Evolutionary conservation across 208 protist genomes (phyloP), one percentile per base, ranked within the genome.

Genomic region (Zelonia costaricensis): DNA sequence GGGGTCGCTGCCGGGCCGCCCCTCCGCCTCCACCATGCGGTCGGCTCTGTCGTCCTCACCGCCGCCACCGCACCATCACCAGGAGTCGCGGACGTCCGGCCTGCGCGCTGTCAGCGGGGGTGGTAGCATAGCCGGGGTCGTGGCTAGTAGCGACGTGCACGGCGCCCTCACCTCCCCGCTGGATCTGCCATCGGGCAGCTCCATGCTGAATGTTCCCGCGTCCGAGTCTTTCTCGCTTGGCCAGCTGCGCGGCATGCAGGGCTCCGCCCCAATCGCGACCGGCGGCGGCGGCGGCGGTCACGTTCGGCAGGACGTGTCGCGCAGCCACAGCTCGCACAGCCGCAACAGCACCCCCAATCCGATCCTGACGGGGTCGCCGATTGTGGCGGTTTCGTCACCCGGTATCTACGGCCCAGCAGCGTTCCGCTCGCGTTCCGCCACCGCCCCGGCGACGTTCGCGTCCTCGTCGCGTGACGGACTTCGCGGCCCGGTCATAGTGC

Each of bases 1-100:
- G 13, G 22, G 20, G 40, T 31, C 47, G 13, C 47, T 53, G n/a
- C n/a, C 28, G 28, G 40, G 56, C 30, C 65, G 56, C 16, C 36
- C 40, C 18, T 53, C 28, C 15, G 31, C 40, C 20, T 31, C 31
- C n/a, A 33, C 49, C 15, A 44, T 30, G 55, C 52, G 58, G 30
- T 27, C n/a, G 49, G 25, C 31, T 27, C 33, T 25, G 20, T 23
- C 18, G 4, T 55, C 33, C 13, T 55, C 49, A n/a, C 49, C 49
- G 30, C 30, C 28, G 15, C 22, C 6, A n/a, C n/a, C n/a, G n/a
- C n/a, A n/a, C n/a, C n/a, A n/a, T n/a, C n/a, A n/a, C n/a, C n/a
- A n/a, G n/a, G n/a, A n/a, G n/a, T n/a, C n/a, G n/a, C n/a, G n/a
- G n/a, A n/a, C n/a, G n/a, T n/a, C n/a, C n/a, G n/a, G n/a, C n/a